phyloP scores from a whole-genome alignment of 805 yeast species.

The Schizosaccharomyces pombe region DNA sequence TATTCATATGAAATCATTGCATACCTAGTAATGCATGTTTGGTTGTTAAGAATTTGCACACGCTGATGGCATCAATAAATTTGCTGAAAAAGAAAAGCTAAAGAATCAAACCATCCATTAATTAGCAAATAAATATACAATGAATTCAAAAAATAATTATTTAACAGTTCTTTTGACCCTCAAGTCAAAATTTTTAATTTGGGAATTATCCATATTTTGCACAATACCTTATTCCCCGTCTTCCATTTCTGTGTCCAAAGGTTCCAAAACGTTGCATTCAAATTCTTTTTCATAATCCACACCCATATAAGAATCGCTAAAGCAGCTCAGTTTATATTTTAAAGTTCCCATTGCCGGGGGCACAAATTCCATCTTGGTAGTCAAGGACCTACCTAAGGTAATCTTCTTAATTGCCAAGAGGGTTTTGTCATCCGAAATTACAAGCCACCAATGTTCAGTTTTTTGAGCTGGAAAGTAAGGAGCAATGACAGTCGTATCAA shows the following conservation, averaged over 20 bases:
- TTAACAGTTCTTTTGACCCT: not conserved
- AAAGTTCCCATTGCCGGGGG: slow-evolving; percentile 40
- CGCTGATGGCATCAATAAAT: no score
- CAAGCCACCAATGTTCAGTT: slow-evolving; percentile 59
- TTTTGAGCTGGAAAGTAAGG: slow-evolving; percentile 37
- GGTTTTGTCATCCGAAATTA: slow-evolving; percentile 41
- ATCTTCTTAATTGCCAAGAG: slow-evolving; percentile 53
- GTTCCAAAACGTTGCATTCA: slow-evolving; percentile 16
- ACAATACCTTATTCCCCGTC: slow-evolving; percentile 7
- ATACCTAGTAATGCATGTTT: no score
- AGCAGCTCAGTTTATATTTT: slow-evolving; percentile 49
- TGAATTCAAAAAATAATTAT: not conserved
- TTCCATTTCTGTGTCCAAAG: slow-evolving; percentile 11
- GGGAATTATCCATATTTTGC: no score
- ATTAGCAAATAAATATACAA: no score
- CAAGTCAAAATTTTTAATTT: not conserved
- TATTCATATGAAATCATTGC: no score
- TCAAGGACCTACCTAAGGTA: slow-evolving; percentile 24
- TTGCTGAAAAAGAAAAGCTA: no score
- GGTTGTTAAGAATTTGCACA: no score
- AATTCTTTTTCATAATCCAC: slow-evolving; percentile 63
- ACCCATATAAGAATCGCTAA: slow-evolving; percentile 80
- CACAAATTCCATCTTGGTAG: slow-evolving; percentile 29
- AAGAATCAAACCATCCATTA: no score
- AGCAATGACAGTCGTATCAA: slow-evolving; percentile 34